These are phyloP conservation scores for Auriculariales sp. DNA, from an alignment of 768 basidiomycete genomes.

Conservation along the genomic window DNA sequence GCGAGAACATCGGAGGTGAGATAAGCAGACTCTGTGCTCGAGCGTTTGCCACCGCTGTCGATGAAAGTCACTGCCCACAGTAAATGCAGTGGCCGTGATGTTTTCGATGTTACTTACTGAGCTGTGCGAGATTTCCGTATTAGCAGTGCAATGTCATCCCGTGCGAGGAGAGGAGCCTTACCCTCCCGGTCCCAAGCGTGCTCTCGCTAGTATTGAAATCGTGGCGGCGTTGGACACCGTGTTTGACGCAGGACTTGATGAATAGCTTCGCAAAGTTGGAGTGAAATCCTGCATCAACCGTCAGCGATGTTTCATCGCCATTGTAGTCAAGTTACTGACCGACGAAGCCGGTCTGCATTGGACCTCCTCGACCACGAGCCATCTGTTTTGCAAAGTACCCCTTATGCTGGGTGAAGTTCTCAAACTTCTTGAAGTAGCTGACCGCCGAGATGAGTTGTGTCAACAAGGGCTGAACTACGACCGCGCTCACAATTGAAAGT, in stretches of 20 bases:
- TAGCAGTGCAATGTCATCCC: background rate
- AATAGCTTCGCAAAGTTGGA: no score
- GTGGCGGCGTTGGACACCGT: no score
- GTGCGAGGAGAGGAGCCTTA: no score
- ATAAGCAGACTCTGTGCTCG: constrained; percentile 7
- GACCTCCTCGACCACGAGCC: constrained; percentile 3
- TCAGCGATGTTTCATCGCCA: no score
- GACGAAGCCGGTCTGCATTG: constrained; percentile 2
- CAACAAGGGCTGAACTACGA: no score
- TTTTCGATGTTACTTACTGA: background rate
- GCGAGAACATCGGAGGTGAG: constrained; percentile 8
- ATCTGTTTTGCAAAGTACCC: background rate
- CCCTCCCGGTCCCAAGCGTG: background rate
- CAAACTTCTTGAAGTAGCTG: no score
- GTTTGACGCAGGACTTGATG: no score
- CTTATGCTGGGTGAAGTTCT: background rate
- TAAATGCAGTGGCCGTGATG: no score
- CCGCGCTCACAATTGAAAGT: constrained; percentile 6
- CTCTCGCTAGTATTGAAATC: constrained; percentile 7
- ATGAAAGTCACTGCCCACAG: constrained; percentile 6
- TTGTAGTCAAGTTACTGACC: background rate
- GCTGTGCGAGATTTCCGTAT: background rate
- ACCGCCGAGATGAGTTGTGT: no score
- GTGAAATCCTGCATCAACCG: no score
- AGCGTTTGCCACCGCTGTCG: constrained; percentile 4